Percentiles rank a stretch among this genome's conserved stretches.
phyloP scores from a whole-genome alignment of 768 basidiomycete species.

The Mycena amicta region DNA sequence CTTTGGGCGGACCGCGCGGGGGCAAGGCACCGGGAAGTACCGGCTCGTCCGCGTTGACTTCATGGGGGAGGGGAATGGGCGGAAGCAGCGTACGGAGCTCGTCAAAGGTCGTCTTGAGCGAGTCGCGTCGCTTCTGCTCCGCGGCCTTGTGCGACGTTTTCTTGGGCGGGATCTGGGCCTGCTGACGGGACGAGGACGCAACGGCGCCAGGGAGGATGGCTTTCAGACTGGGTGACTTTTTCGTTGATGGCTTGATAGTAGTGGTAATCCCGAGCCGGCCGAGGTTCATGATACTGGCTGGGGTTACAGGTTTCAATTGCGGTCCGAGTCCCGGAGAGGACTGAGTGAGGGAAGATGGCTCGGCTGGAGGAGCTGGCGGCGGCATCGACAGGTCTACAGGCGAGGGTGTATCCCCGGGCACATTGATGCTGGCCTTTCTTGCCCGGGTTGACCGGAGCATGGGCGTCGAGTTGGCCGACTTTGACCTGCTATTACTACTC shows the following conservation, averaged over 20 bases:
- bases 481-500: constrained; percentile 36
- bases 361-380: constrained; percentile 63
- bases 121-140: constrained; percentile 96
- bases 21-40: constrained; percentile 86
- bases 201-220: constrained; percentile 65
- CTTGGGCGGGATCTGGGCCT: constrained; percentile 37
- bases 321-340: constrained; percentile 14
- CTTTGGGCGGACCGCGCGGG: constrained; percentile 85
- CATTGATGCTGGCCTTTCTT: constrained; percentile 44
- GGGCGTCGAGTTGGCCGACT: constrained; percentile 64
- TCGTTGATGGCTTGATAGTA: constrained; percentile 27
- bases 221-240: constrained; percentile 55
- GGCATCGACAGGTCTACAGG: constrained; percentile 91
- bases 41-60: constrained; percentile 73
- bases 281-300: constrained; percentile 91
- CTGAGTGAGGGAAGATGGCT: constrained; percentile 7
- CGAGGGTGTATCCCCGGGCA: constrained; percentile 67
- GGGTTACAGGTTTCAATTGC: constrained; percentile 78
- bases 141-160: constrained; percentile 94
- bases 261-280: constrained; percentile 60
- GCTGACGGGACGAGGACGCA: constrained; percentile 14
- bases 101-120: constrained; percentile 91
- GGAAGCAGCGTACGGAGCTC: constrained; percentile 83
- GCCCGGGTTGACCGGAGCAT: constrained; percentile 49
- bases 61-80: constrained; percentile 81